These are phyloP conservation scores for Babesia divergens DNA, from an alignment of 169 alveolate species.

Conservation along the genomic window DNA sequence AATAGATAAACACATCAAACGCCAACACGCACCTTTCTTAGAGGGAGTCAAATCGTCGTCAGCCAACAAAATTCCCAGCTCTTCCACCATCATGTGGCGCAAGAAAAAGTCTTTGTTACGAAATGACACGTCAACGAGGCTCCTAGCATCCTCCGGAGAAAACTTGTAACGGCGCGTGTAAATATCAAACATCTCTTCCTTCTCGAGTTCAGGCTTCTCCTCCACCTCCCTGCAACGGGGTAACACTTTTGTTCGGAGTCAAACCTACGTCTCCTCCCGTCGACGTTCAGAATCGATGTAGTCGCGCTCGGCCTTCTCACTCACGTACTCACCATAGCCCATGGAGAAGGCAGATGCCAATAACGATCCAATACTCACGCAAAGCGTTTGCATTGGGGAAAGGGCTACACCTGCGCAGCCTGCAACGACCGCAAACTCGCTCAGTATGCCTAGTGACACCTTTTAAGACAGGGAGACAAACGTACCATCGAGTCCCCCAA, in stretches of 20 bases:
- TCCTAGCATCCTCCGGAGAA: conserved; percentile 80
- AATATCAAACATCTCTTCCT: conserved; percentile 83
- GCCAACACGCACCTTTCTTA: conserved; percentile 56
- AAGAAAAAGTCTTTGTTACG: conserved; percentile 81
- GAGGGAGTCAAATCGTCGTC: conserved; percentile 77
- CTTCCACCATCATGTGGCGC: conserved; percentile 90
- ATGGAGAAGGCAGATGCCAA: conserved; percentile 88
- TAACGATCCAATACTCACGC: conserved; percentile 84
- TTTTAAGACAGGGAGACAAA: neutral
- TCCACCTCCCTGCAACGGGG: conserved; percentile 88
- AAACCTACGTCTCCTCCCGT: conserved; percentile 79
- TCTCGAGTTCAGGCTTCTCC: conserved; percentile 86
- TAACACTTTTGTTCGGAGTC: too few relatives aligned
- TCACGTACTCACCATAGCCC: conserved; percentile 87
- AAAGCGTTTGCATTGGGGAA: conserved; percentile 81
- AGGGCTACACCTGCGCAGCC: conserved; percentile 89
- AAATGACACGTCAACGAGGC: conserved; percentile 82
- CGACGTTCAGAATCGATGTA: conserved; percentile 74
- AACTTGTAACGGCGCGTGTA: conserved; percentile 82
- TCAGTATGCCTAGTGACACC: conserved; percentile 75
- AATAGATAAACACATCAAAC: neutral
- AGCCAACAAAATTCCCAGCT: conserved; percentile 78
- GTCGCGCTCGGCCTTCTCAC: conserved; percentile 79
- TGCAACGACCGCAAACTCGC: conserved; percentile 86
- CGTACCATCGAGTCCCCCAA: conserved; percentile 88